Conservation (phyloP, 2,329 filamentous ascomycete genomes). For the Daldinia eschscholtzii region DNA sequence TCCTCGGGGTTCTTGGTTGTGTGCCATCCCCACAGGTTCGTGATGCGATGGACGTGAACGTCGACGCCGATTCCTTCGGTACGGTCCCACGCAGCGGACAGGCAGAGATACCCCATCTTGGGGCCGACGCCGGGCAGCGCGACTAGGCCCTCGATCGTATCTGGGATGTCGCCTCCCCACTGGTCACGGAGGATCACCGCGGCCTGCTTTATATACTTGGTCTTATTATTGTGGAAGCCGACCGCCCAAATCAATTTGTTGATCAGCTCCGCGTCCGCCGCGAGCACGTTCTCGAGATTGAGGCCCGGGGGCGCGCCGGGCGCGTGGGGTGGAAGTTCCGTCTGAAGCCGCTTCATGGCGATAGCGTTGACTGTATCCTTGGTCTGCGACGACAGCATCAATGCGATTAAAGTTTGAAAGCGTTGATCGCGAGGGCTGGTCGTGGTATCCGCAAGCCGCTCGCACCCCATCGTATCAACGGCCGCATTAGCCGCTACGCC, state of each 20-base stretch:
- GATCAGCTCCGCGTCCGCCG: constrained; percentile 72
- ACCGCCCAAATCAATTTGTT: constrained; percentile 86
- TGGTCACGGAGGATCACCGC: constrained; percentile 79
- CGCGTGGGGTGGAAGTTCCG: constrained; percentile 71
- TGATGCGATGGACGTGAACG: constrained; percentile 94
- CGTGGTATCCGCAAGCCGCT: constrained; percentile 72
- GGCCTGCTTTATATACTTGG: constrained; percentile 81
- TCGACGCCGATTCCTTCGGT: constrained; percentile 89
- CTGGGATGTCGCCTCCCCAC: constrained; percentile 81
- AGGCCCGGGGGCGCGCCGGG: constrained; percentile 66
- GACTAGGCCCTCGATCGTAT: constrained; percentile 79
- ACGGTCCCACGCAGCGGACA: constrained; percentile 76
- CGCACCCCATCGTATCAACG: constrained; percentile 98
- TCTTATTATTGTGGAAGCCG: constrained; percentile 96
- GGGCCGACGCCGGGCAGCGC: constrained; percentile 88
- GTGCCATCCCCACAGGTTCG: constrained; percentile 94
- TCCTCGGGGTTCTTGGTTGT: constrained; percentile 84
- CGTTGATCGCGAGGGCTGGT: constrained; percentile 70
- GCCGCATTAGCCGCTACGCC: constrained; percentile 77
- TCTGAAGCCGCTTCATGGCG: constrained; percentile 83
- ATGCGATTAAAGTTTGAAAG: constrained; percentile 86
- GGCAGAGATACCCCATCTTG: constrained; percentile 93
- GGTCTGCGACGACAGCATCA: constrained; percentile 94
- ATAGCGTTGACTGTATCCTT: constrained; percentile 91
- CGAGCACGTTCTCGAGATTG: constrained; percentile 81